Evolutionary conservation across 2,329 filamentous ascomycete species (phyloP), one percentile per base, ranked within the genome.

Genomic region (Aspergillus tanneri): DNA sequence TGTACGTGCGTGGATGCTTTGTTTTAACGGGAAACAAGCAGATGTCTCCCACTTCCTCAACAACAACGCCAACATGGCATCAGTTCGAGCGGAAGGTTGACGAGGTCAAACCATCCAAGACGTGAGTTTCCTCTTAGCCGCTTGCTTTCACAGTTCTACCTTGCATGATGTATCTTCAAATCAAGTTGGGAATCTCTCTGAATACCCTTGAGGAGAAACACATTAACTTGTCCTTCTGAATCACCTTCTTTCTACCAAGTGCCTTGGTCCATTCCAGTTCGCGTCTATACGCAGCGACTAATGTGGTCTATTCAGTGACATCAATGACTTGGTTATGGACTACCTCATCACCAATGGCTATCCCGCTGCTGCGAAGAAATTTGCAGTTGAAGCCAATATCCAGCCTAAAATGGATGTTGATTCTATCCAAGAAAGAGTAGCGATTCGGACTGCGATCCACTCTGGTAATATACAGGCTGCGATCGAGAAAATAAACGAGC

Each of bases 171-270:
- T 67, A 77, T 80, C 53, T 82, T 60, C 50, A 69, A 85, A 85
- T 88, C 86, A 95, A 96, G 82, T 84, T 99, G 93, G 93, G 93
- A 99, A 99, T 99, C 93, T 99, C 95, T 99, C 93, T 87, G 89
- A 97, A 88, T 81, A 73, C 77, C 75, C 73, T 81, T 99, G 93
- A 88, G 86, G 93, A 99, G 84, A 90, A 34, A 84, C 72, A 78
- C 75, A 79, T 85, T 88, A 85, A 88, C 83, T 86, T 87, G 84
- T 83, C 75, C 80, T 80, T 84, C 83, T 86, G 84, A 87, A 64
- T 60, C 61, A 58, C 61, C 58, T 55, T 55, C 52, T 68, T n/a
- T n/a, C n/a, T n/a, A n/a, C n/a, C n/a, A n/a, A n/a, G n/a, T n/a
- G n/a, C n/a, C n/a, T n/a, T n/a, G n/a, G n/a, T n/a, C n/a, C 44